phyloP scores from a whole-genome alignment of 805 yeast genomes.

The Saturnispora zaruensis region DNA sequence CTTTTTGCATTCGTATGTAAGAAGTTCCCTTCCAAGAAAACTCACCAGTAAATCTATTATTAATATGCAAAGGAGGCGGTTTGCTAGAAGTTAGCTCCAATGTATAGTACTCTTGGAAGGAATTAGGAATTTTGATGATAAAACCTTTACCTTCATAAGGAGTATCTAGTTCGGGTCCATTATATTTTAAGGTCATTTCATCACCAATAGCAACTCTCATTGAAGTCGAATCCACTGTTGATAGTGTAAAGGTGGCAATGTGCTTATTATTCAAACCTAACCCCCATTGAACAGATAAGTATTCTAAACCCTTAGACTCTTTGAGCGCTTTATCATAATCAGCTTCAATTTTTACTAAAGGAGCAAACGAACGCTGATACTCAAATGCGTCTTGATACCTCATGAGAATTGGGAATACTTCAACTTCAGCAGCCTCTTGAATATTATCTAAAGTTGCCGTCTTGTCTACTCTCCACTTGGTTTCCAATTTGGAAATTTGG shows the following conservation, averaged over 20 bases:
- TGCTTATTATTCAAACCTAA: slow-evolving; percentile 55
- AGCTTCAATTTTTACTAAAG: slow-evolving; percentile 72
- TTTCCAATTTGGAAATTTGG: slow-evolving; percentile 67
- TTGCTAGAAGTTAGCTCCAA: slow-evolving; percentile 49
- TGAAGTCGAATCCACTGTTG: slow-evolving; percentile 57
- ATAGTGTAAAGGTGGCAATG: slow-evolving; percentile 58
- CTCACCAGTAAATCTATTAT: slow-evolving; percentile 69
- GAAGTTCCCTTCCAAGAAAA: slow-evolving; percentile 86
- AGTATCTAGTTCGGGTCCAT: slow-evolving; percentile 40
- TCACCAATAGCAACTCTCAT: slow-evolving; percentile 78
- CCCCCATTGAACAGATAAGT: slow-evolving; percentile 68
- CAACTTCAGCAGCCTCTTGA: slow-evolving; percentile 44
- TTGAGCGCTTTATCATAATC: slow-evolving; percentile 67
- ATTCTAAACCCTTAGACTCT: slow-evolving; percentile 71
- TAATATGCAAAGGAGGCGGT: slow-evolving; percentile 43
- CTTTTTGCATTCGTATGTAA: slow-evolving; percentile 75
- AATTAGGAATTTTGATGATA: slow-evolving; percentile 62
- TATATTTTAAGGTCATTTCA: slow-evolving; percentile 60
- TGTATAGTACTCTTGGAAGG: slow-evolving; percentile 58
- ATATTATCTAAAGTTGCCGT: slow-evolving; percentile 65
- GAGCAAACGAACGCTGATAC: slow-evolving; percentile 79
- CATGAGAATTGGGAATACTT: slow-evolving; percentile 62
- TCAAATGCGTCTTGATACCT: slow-evolving; percentile 76
- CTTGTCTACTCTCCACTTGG: slow-evolving; percentile 69
- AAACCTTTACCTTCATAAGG: slow-evolving; percentile 71